phyloP scores from a whole-genome alignment of 2,329 filamentous ascomycete species.

The Pestalotiopsis sp. region DNA sequence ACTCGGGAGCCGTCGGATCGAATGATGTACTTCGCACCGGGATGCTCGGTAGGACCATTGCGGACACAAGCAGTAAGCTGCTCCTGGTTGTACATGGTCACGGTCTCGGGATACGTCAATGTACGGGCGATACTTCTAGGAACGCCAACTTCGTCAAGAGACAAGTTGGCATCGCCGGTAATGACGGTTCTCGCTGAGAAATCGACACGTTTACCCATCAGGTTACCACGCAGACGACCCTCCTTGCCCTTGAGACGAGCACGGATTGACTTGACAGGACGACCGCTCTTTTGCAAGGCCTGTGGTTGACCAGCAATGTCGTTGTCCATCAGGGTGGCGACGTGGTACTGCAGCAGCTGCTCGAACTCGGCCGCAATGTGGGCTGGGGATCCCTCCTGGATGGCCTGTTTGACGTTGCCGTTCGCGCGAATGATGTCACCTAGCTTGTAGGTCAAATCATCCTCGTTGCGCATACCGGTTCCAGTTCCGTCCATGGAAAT shows the following conservation, averaged over 20 bases:
- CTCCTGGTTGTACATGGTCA: conserved; percentile 96
- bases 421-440: conserved; percentile 98
- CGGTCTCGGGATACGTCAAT: conserved; percentile 94
- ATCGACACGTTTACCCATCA: conserved; percentile 99
- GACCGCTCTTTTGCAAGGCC: conserved; percentile 93
- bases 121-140: conserved; percentile 91
- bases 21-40: conserved; percentile 95
- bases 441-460: conserved; percentile 99
- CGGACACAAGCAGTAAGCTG: conserved; percentile 87
- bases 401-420: conserved; percentile 88
- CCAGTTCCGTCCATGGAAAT: conserved; percentile 96
- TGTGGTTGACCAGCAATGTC: conserved; percentile 96
- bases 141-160: conserved; percentile 95
- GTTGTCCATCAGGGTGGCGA: conserved; percentile 99
- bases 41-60: conserved; percentile 93
- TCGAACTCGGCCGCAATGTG: conserved; percentile 93
- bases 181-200: conserved; percentile 99
- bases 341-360: conserved; percentile 91
- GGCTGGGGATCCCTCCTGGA: conserved; percentile 86
- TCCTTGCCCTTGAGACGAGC: conserved; percentile 99
- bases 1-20: conserved; percentile 92
- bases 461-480: conserved; percentile 90
- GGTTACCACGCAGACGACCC: conserved; percentile 92
- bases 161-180: conserved; percentile 96
- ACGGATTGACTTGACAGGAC: conserved; percentile 95